Evolutionary conservation across 1,284 basidiomycete genomes (phyloP).

Genomic region (Cutaneotrichosporon mucoides): DNA sequence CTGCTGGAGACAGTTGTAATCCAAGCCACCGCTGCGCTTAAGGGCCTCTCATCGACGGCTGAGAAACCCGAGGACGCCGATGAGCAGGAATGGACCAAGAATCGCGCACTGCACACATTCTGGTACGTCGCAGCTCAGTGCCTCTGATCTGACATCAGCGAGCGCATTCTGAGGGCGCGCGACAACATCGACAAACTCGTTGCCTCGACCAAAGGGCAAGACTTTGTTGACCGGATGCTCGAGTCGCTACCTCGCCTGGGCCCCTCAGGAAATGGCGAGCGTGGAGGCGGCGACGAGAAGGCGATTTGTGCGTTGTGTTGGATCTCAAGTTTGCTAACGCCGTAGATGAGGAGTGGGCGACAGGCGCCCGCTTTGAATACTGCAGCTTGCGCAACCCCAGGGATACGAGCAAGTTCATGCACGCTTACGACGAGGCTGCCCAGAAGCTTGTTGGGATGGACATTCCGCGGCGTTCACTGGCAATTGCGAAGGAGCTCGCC

Average conservation of each 20-base stretch:
- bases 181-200: constrained; percentile 77
- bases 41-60: constrained; percentile 63
- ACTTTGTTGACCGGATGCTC: constrained; percentile 71
- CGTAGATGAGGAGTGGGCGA: constrained; percentile 72
- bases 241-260: constrained; percentile 67
- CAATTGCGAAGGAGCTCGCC: constrained; percentile 87
- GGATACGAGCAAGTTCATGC: constrained; percentile 14
- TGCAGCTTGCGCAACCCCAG: constrained; percentile 56
- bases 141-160: constrained; percentile 60
- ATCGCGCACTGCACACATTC: constrained; percentile 42
- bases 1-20: constrained; percentile 81
- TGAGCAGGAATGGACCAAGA: constrained; percentile 12
- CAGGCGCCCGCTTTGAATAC: constrained; percentile 73
- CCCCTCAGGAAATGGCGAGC: background rate
- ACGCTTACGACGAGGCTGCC: constrained; percentile 25
- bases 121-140: constrained; percentile 35
- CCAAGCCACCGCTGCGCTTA: constrained; percentile 79
- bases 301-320: constrained; percentile 55
- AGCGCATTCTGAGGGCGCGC: constrained; percentile 71
- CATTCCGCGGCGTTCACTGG: constrained; percentile 78
- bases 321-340: constrained; percentile 9
- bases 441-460: constrained; percentile 48
- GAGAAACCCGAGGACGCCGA: constrained; percentile 1
- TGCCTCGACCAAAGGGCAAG: constrained; percentile 75
- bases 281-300: constrained; percentile 16